Base-by-base conservation (phyloP, 345 rosid genomes). In the Eucalyptus decipiens region DNA sequence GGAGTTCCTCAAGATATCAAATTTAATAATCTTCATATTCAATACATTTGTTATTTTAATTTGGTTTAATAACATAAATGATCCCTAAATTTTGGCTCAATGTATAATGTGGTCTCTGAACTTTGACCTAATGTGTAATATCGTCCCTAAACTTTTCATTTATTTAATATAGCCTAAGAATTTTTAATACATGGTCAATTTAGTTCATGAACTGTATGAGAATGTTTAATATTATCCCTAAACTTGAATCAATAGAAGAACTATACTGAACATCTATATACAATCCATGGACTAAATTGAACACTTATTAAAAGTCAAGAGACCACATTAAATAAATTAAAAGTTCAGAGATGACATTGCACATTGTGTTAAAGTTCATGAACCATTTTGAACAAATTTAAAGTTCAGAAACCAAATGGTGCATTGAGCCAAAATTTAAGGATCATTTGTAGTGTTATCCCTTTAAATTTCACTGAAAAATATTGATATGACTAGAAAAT, bases 331-430 rank as follows among this genome's bases (percentile, higher is more conserved):
- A 56, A 8, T 56, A 56, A 56, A 23, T 56, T 23, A 56, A 56
- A 54, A 56, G 0, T 56, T 56, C 0, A 56, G 3, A 1, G 0
- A 56, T 0, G 6, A 2, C 28, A 56, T 56, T 56, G 0, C 28
- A 56, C 1, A 24, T 56, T 49, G 17, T 0, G 1, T 48, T 48
- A 48, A 48, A 48, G 50, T 48, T 1, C 5, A 19, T 8, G 0
- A 0, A 51, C 0, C 54, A 51, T 1, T 0, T 17, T 51, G 3
- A 17, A 51, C 4, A 7, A 51, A 51, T 51, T 56, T 56, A 56
- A 56, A 9, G 60, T 56, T 56, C 1, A 54, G 1, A 1, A 24
- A 54, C 5, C 9, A 51, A 23, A 54, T 19, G 11, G 1, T 0
- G 0, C 0, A 54, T 21, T 21, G 0, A 0, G 4, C 12, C 11